These are phyloP conservation scores for Scenedesmus sp. DNA, from an alignment of 163 green algal genomes.

Conservation along the genomic window DNA sequence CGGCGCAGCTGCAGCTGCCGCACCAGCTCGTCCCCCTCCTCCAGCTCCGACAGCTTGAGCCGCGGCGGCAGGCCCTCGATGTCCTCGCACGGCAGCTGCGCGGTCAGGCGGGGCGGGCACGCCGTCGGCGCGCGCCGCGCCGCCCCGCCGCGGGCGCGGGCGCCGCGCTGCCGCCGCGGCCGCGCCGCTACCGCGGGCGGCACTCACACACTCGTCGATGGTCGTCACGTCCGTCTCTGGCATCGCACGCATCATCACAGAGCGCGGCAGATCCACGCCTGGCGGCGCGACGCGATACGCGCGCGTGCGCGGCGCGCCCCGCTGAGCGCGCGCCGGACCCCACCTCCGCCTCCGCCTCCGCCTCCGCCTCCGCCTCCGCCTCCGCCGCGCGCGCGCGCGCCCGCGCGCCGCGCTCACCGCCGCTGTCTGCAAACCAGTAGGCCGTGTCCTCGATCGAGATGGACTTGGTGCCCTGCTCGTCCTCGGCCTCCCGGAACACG, in stretches of 20 bases:
- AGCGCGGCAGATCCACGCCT: no score
- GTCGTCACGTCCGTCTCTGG: not conserved
- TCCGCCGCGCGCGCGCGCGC: no score
- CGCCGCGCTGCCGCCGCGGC: constrained; percentile 18
- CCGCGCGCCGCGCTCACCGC: no score
- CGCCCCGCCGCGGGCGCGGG: no score
- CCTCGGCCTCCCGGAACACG: constrained; percentile 15
- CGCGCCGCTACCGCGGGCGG: not conserved
- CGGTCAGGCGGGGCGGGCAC: not conserved
- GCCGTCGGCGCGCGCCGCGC: not conserved
- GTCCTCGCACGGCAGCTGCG: constrained; percentile 1
- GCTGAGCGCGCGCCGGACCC: no score
- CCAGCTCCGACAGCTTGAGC: constrained; percentile 14
- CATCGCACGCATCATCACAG: not conserved
- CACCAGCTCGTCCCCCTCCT: constrained; percentile 38
- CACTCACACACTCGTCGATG: not conserved
- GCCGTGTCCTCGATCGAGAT: constrained; percentile 29
- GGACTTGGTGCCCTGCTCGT: not conserved
- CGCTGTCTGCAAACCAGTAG: constrained; percentile 32
- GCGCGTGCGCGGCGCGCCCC: no score
- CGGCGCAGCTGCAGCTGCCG: not conserved
- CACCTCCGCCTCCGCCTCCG: no score
- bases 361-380: no score
- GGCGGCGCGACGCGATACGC: no score
- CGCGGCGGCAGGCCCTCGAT: constrained; percentile 5